Evolutionary conservation across 2,329 filamentous ascomycete species (phyloP).

Genomic region (Phoma herbarum): DNA sequence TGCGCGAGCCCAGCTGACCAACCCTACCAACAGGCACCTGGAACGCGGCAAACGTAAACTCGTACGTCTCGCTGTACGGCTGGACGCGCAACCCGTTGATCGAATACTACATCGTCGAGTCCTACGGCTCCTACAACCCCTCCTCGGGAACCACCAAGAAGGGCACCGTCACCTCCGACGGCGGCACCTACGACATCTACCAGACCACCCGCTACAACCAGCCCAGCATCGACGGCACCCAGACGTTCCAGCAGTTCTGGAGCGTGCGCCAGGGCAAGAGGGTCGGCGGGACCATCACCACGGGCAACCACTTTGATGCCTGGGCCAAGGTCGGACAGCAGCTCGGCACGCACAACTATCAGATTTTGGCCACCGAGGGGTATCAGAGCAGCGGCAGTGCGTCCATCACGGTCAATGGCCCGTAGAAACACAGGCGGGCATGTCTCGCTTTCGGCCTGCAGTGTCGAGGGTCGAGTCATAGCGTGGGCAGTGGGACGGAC

Average conservation of each 20-base stretch:
- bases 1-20: too few species aligned
- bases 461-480: not conserved
- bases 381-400: not conserved
- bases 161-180: not conserved
- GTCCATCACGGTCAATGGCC: not conserved
- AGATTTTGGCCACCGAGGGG: not conserved
- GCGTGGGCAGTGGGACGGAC: not conserved
- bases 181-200: not conserved
- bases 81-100: not conserved
- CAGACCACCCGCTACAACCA: not conserved
- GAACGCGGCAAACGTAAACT: not conserved
- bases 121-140: not conserved
- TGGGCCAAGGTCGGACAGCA: not conserved
- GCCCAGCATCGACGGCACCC: not conserved
- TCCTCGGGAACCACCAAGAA: not conserved
- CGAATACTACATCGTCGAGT: not conserved
- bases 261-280: not conserved
- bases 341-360: not conserved
- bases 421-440: not conserved
- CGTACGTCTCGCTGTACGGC: not conserved
- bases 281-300: not conserved
- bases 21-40: not conserved
- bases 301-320: not conserved
- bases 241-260: conserved; percentile 1
- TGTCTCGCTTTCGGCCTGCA: not conserved